Conservation (phyloP, 1,284 basidiomycete genomes). For the Austroboletus olivaceoglutinosus region DNA sequence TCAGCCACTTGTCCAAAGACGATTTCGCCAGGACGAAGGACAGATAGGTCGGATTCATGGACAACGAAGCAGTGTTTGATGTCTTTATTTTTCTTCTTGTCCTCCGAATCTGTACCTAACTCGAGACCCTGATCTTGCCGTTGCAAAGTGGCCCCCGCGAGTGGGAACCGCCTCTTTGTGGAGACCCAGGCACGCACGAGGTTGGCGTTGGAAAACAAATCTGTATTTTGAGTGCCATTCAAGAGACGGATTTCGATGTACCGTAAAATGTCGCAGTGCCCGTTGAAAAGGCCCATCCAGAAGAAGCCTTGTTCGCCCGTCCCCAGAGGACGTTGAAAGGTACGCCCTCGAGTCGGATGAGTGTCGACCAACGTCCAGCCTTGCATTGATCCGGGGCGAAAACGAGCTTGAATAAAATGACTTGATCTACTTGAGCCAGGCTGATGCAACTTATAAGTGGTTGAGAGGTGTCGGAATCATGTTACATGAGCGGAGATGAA, state of each 20-base stretch:
- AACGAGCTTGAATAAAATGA: too few relatives aligned
- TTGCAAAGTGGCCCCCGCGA: conserved; percentile 14
- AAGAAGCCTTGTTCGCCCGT: conserved; percentile 8
- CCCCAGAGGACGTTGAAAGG: conserved; percentile 18
- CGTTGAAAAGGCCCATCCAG: conserved; percentile 16
- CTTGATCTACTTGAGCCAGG: too few relatives aligned
- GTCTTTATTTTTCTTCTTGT: too few relatives aligned
- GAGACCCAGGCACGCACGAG: too few relatives aligned
- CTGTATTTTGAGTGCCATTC: background rate
- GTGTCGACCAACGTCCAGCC: conserved; percentile 10
- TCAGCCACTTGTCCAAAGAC: background rate
- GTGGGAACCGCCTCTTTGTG: conserved; percentile 18
- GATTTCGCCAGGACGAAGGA: background rate
- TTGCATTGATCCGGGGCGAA: conserved; percentile 14
- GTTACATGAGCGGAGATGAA: too few relatives aligned
- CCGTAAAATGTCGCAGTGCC: conserved; percentile 14
- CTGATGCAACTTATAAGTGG: too few relatives aligned
- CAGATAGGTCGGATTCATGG: background rate
- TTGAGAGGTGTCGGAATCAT: too few relatives aligned
- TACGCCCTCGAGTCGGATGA: conserved; percentile 9
- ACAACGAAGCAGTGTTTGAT: too few relatives aligned
- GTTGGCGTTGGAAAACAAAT: too few relatives aligned
- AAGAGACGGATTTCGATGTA: conserved; percentile 10
- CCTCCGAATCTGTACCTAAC: background rate
- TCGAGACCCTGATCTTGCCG: background rate